Conservation (phyloP, 805 yeast species). For the Saccharomycopsis fermentans region DNA sequence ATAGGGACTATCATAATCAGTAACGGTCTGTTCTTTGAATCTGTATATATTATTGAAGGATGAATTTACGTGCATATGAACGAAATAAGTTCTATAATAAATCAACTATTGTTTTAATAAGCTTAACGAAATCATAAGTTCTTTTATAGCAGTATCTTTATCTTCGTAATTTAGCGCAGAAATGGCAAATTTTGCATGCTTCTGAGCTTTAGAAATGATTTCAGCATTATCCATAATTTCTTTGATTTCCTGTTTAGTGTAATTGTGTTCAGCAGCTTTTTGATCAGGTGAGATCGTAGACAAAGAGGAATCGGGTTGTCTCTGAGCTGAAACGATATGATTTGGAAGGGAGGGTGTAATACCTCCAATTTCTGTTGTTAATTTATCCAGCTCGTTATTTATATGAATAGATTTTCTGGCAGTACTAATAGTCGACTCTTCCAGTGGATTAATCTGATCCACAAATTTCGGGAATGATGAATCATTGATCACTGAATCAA, state of each 20-base stretch:
- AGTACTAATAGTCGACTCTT: not conserved
- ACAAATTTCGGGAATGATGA: not conserved
- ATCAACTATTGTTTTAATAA: conserved; percentile 1
- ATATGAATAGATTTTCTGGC: not conserved
- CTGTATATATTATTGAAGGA: no score
- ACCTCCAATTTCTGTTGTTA: not conserved
- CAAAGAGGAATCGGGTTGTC: not conserved
- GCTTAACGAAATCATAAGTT: conserved; percentile 27
- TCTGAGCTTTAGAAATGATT: conserved; percentile 50
- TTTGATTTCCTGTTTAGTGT: conserved; percentile 31
- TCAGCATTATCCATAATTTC: conserved; percentile 46
- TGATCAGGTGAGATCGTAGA: not conserved
- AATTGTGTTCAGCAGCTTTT: not conserved
- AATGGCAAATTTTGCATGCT: conserved; percentile 63
- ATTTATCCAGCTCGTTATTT: not conserved
- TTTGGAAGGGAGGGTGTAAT: not conserved
- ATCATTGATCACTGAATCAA: no score
- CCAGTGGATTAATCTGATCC: not conserved
- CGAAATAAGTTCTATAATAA: no score
- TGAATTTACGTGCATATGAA: no score
- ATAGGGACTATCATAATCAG: no score
- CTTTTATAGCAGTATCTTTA: conserved; percentile 53
- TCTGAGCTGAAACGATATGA: not conserved
- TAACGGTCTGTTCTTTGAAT: no score
- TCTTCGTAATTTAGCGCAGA: conserved; percentile 77